Percentiles rank a stretch among this genome's conserved stretches.
Evolutionary conservation across 192 early-diverging fungal genomes (phyloP).

Genomic region (Coemansia sp.): DNA sequence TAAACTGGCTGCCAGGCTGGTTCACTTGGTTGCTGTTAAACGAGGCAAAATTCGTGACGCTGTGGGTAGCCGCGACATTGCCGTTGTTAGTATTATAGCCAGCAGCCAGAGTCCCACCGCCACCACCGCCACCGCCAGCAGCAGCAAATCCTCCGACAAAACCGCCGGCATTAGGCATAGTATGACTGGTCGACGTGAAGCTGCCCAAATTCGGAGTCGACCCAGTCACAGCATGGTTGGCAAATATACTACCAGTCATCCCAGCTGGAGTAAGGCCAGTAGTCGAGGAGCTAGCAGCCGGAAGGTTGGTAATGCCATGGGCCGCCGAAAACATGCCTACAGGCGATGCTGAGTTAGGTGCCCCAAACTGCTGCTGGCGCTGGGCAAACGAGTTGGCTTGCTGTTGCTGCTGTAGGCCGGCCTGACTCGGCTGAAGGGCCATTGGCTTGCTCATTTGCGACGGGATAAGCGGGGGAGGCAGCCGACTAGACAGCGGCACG

Average conservation of each 20-base stretch:
- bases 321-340: slow-evolving; percentile 22
- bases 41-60: slow-evolving; percentile 32
- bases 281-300: slow-evolving; percentile 36
- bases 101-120: not conserved
- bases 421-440: slow-evolving; percentile 7
- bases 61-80: slow-evolving; percentile 27
- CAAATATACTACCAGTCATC: slow-evolving; percentile 16
- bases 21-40: slow-evolving; percentile 14
- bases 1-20: slow-evolving; percentile 6
- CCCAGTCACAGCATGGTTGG: slow-evolving; percentile 29
- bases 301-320: slow-evolving; percentile 21
- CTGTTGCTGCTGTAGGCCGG: slow-evolving; percentile 9
- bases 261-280: slow-evolving; percentile 9
- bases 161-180: not conserved
- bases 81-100: slow-evolving; percentile 9
- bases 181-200: slow-evolving; percentile 19
- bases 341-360: not conserved
- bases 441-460: slow-evolving; percentile 23
- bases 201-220: slow-evolving; percentile 47
- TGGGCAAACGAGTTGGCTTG: not conserved
- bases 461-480: slow-evolving; percentile 46
- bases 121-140: not conserved
- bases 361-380: slow-evolving; percentile 20
- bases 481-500: slow-evolving; percentile 32
- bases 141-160: not conserved